phyloP scores from a whole-genome alignment of 768 basidiomycete genomes.

The Kwoniella dejecticola region DNA sequence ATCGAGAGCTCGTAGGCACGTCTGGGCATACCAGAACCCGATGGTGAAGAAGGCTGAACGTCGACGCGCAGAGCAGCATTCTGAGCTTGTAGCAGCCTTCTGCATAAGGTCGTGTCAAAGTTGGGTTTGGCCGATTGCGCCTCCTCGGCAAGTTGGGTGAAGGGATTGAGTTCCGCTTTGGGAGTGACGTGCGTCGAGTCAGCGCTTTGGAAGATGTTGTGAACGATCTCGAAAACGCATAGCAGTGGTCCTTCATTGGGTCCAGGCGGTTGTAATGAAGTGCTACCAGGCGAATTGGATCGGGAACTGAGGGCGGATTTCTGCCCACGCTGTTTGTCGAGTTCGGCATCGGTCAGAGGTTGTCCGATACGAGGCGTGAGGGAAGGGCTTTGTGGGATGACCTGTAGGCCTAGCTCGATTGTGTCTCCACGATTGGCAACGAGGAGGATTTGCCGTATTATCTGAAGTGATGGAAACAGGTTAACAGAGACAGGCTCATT shows the following conservation, averaged over 20 bases:
- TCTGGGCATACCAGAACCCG: slow-evolving; percentile 33
- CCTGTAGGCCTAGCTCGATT: slow-evolving; percentile 75
- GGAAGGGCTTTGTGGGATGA: slow-evolving; percentile 54
- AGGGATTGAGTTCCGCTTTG: slow-evolving; percentile 43
- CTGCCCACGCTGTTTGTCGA: slow-evolving; percentile 23
- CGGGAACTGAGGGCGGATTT: slow-evolving; percentile 33
- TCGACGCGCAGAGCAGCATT: slow-evolving; percentile 43
- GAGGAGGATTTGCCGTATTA: slow-evolving; percentile 77
- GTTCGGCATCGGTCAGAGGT: slow-evolving; percentile 37
- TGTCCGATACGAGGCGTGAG: slow-evolving; percentile 40
- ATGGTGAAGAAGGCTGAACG: slow-evolving; percentile 56
- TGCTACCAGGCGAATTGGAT: slow-evolving; percentile 41
- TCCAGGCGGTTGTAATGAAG: slow-evolving; percentile 44
- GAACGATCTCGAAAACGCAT: slow-evolving; percentile 66
- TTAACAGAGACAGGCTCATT: background rate
- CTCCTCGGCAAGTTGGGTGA: slow-evolving; percentile 32
- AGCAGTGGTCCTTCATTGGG: slow-evolving; percentile 58
- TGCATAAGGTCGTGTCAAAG: slow-evolving; percentile 46
- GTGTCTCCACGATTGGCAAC: slow-evolving; percentile 74
- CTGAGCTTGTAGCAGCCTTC: slow-evolving; percentile 45
- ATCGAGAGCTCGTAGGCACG: slow-evolving; percentile 70
- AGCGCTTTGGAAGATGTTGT: slow-evolving; percentile 56
- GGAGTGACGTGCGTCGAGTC: slow-evolving; percentile 35
- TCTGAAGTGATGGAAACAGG: slow-evolving; percentile 58
- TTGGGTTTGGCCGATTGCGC: slow-evolving; percentile 37